Evolutionary conservation across 176 grass and related monocot genomes (phyloP), one percentile per base, ranked within the genome.

Genomic region (Poa annua): DNA sequence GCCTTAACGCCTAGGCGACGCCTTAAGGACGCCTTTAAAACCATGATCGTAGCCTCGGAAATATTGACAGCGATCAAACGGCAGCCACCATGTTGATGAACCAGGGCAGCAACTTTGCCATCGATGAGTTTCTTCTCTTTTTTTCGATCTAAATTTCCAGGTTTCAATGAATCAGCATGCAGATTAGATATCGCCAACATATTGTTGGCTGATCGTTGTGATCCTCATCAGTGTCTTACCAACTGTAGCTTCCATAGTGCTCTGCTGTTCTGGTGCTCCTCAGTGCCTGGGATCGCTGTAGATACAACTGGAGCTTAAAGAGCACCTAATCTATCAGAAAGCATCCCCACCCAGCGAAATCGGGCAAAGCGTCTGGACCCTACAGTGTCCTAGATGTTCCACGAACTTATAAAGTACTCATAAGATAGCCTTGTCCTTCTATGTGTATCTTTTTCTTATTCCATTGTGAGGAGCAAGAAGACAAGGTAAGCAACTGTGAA

Each of bases 31-130:
- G n/a, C n/a, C n/a, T n/a, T n/a, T n/a, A n/a, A n/a, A n/a, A n/a
- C n/a, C n/a, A n/a, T 48, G n/a, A 24, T 42, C 5, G 41, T 6
- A 26, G 39, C 68, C 5, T 71, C 41, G 13, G 21, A 21, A 48
- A 49, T 47, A 49, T 66, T 72, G 69, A 13, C 69, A 71, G 24
- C 13, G 2, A 72, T 22, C 42, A 72, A 72, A 22, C 22, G 42
- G 49, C 49, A 44, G 69, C 22, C 42, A 25, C 41, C 68, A 71
- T 71, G 67, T 67, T 67, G 34, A 17, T 39, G 64, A 67, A 67
- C 17, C 34, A 38, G 5, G 32, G 61, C 26, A 65, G 29, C 61
- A 32, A 65, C 29, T 34, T 34, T 65, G 64, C 17, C 64, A 39
- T 69, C 10, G 36, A 41, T 21, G 19, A 35, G 35, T 42, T 67